Percentiles rank a stretch among this genome's conserved stretches.
These are phyloP conservation scores for Parvularia atlantis DNA, from an alignment of 78 protist genomes.

Conservation along the genomic window DNA sequence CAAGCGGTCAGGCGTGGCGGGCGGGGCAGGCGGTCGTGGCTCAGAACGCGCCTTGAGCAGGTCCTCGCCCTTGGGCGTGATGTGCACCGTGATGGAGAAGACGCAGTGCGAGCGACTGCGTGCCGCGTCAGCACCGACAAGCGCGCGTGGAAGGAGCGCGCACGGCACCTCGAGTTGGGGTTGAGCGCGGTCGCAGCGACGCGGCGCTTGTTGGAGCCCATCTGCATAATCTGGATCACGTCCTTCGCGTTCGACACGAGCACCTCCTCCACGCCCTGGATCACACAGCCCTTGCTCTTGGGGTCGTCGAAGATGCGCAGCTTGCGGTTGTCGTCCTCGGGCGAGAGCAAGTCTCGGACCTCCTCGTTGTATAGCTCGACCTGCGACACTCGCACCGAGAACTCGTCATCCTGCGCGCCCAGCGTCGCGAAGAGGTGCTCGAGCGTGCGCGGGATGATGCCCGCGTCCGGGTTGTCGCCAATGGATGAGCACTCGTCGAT, in stretches of 20 bases:
- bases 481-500: background rate
- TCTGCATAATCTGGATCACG: background rate
- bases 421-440: constrained; percentile 7
- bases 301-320: constrained; percentile 24
- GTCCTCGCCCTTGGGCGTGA: constrained; percentile 29
- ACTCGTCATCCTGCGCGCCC: background rate
- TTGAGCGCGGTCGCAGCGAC: constrained; percentile 40
- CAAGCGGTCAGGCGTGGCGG: background rate
- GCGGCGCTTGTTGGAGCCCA: background rate
- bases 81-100: constrained; percentile 68
- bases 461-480: constrained; percentile 9
- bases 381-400: constrained; percentile 29
- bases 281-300: background rate
- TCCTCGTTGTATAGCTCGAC: constrained; percentile 61
- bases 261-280: constrained; percentile 23
- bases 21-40: background rate
- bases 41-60: background rate
- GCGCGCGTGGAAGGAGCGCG: background rate
- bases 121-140: background rate
- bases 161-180: constrained; percentile 6
- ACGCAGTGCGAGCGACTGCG: constrained; percentile 74
- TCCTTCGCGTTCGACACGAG: background rate
- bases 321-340: background rate
- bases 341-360: constrained; percentile 37
- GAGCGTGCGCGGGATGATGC: constrained; percentile 37